These are phyloP conservation scores for Mortierella antarctica DNA, from an alignment of 192 early-diverging fungal genomes.

Conservation along the genomic window DNA sequence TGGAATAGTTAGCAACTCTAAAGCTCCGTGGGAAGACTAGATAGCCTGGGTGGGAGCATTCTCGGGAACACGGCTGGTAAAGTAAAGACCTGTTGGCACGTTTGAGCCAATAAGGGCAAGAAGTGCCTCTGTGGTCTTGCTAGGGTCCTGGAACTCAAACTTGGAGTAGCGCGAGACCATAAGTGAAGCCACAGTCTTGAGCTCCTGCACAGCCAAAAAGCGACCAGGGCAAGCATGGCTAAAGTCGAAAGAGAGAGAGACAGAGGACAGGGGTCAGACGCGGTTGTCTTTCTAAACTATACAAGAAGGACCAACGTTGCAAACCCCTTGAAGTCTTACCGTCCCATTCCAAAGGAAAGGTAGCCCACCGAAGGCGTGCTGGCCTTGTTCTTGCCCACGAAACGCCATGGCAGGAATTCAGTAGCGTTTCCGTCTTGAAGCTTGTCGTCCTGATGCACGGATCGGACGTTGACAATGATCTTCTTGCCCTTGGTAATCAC, in stretches of 20 bases:
- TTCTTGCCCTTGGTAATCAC: conserved; percentile 32
- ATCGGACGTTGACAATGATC: conserved; percentile 19
- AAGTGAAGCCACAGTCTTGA: conserved; percentile 9
- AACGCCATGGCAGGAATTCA: conserved; percentile 55
- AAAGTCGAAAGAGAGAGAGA: background rate
- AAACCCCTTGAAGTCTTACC: conserved; percentile 22
- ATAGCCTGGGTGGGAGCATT: too few species aligned
- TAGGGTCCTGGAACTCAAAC: conserved; percentile 21
- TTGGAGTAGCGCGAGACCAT: conserved; percentile 22
- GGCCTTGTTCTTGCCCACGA: conserved; percentile 42
- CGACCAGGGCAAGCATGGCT: conserved; percentile 52
- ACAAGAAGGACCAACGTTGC: background rate
- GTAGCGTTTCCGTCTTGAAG: conserved; percentile 31
- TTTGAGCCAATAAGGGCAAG: conserved; percentile 9
- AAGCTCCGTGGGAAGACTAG: too few species aligned
- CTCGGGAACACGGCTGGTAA: conserved; percentile 10
- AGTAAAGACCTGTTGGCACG: conserved; percentile 8
- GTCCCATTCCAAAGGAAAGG: conserved; percentile 56
- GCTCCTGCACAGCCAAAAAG: conserved; percentile 21
- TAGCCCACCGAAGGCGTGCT: conserved; percentile 46
- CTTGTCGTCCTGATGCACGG: conserved; percentile 6
- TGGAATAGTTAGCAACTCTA: too few species aligned
- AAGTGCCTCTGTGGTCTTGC: conserved; percentile 4
- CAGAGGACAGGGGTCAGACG: background rate
- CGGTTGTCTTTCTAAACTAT: background rate